Evolutionary conservation across 257 asterid species (phyloP), one percentile per base, ranked within the genome.

Genomic region (Paulownia fortunei): DNA sequence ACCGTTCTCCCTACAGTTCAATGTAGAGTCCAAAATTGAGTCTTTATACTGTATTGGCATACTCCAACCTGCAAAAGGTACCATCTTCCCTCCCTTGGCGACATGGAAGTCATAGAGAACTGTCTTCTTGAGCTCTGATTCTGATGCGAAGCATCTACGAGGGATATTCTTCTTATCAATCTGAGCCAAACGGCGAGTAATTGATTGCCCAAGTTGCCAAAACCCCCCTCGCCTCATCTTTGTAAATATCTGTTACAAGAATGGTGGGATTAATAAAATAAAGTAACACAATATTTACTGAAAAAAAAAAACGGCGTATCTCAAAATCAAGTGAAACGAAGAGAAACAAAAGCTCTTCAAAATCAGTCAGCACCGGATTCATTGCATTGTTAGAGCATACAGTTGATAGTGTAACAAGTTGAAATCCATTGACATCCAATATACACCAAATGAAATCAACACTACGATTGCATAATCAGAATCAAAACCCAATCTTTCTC

Each of bases 21-120:
- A 68, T 1, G 99, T 96, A 6, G 99, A 96, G 68, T 96, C 99
- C 95, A 93, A 92, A 32, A 96, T 96, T 12, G 99, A 92, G 84
- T 96, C 99, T 68, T 96, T 96, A 87, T 96, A 96, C 92, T 96
- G 99, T 70, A 96, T 96, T 15, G 99, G 99, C 99, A 96, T 96
- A 68, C 98, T 82, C 99, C 99, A 96, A 42, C 99, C 99, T 0
- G 98, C 98, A 78, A 96, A 96, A 19, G 98, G 99, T 79, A 96
- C 99, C 98, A 96, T 92, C 84, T 96, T 96, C 8, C 97, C 99
- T 5, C 99, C 98, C 83, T 96, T 74, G 55, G 93, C 92, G 7
- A 96, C 95, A 76, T 96, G 99, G 84, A 96, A 96, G 78, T 96
- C 98, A 42, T 92, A 88, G 59, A 96, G 84, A 70, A 70, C 99